Base-by-base conservation (phyloP, 345 rosid species). In the Mallotus nudiflorus region DNA sequence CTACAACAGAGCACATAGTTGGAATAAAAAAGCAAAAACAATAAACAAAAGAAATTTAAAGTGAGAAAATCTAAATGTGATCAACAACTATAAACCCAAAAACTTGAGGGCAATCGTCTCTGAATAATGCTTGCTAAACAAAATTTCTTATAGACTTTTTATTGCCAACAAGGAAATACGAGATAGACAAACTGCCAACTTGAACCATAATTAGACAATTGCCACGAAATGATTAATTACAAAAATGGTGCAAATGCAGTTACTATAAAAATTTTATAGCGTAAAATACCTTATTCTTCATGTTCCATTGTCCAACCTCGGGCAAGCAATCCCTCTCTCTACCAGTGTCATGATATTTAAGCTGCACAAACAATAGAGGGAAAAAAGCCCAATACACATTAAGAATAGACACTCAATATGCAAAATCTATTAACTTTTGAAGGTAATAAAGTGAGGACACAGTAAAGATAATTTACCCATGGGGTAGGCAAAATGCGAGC, bases 401-500 rank as follows among this genome's bases (percentile, higher is more conserved):
- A 33, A 6, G 37, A 33, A 33, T n/a, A n/a, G n/a, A n/a, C 46
- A 42, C 11, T 42, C 14, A 42, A 18, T 44, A 46, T 19, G 18
- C 8, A 46, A 14, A 70, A 67, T 2, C 18, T 31, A 24, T 6
- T 51, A 72, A 3, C 24, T 25, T 52, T 5, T 13, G 18, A 4
- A 66, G 45, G 31, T 40, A 10, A 8, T 6, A 45, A 31, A 15
- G 13, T 45, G 2, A 61, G 28, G 15, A 22, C 45, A 9, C 59
- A 51, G 22, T 61, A 49, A 48, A 25, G 19, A 50, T 9, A 46
- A 51, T 35, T 75, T 82, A 92, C 99, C 99, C 91, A 82, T 18
- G 99, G 99, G 10, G 99, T 85, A 67, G 97, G 98, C 42, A 95
- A 84, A 71, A 95, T 90, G 40, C 98, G 97, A 74, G 99, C 99